Percentiles rank a stretch among this genome's conserved stretches.
Conservation (phyloP, 495 filamentous ascomycete genomes). For the Penicillium cataractarum region DNA sequence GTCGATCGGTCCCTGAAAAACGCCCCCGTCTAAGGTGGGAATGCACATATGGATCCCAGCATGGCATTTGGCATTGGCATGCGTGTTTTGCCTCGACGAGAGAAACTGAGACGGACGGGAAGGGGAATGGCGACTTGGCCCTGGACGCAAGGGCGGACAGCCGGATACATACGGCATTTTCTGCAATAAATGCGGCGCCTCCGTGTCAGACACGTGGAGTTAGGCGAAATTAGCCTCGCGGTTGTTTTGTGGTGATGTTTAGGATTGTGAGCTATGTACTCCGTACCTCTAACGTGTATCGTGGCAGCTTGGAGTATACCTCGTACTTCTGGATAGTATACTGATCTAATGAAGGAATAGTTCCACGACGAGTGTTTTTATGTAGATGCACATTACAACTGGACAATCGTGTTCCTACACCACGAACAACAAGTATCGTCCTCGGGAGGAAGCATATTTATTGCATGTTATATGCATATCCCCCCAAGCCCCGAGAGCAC, state of each 20-base stretch:
- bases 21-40: not conserved
- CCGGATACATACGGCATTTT: not conserved
- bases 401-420: not conserved
- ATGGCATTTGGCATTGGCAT: not conserved
- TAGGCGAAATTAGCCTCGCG: not conserved
- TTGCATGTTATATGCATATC: not conserved
- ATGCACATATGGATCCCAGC: not conserved
- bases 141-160: not conserved
- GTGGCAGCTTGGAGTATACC: no score
- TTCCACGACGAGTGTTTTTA: no score
- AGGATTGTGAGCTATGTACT: not conserved
- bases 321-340: no score
- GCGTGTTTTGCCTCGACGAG: not conserved
- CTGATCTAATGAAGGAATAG: no score
- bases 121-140: not conserved
- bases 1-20: no score
- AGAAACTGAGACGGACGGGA: not conserved
- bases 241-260: not conserved
- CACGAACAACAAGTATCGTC: not conserved
- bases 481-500: not conserved
- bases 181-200: not conserved
- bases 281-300: not conserved
- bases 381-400: not conserved
- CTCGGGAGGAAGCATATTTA: not conserved
- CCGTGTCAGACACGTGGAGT: constrained; percentile 5